Evolutionary conservation across 441 rosid species (phyloP).

Genomic region (Euphorbia schlechtendalii): DNA sequence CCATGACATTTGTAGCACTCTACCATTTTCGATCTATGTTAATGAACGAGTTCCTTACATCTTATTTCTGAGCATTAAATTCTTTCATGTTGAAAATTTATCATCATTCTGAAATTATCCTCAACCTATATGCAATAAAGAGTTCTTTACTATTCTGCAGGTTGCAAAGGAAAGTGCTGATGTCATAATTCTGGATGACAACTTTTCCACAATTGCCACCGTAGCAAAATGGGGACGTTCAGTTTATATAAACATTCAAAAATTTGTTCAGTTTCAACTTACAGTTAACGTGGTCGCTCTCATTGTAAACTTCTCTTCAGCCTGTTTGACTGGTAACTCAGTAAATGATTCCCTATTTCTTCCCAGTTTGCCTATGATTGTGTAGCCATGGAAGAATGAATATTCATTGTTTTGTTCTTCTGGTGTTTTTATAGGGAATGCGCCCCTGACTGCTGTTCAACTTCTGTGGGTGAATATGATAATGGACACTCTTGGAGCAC

Average conservation of each 20-base stretch:
- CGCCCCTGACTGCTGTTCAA: conserved; percentile 51
- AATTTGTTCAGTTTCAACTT: conserved; percentile 56
- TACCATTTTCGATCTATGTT: too few relatives aligned
- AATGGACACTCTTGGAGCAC: conserved; percentile 56
- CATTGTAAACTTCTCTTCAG: conserved; percentile 45
- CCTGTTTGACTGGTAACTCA: conserved; percentile 56
- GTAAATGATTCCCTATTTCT: not conserved
- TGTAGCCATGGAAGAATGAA: too few relatives aligned
- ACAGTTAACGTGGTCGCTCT: conserved; percentile 49
- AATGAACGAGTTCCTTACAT: too few relatives aligned
- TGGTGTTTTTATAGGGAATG: conserved; percentile 23
- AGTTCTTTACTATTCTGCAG: conserved; percentile 28
- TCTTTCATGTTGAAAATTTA: not conserved
- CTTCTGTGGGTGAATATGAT: conserved; percentile 53
- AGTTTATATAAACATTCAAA: conserved; percentile 46
- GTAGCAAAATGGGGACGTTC: conserved; percentile 52
- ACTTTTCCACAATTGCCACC: conserved; percentile 41
- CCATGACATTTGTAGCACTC: too few relatives aligned
- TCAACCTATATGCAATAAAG: not conserved
- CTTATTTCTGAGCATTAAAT: too few relatives aligned
- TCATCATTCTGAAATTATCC: not conserved
- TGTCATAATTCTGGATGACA: conserved; percentile 49
- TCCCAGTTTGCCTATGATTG: not conserved
- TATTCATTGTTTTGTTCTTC: too few relatives aligned
- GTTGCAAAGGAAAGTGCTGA: conserved; percentile 63